Evolutionary conservation across 352 stramenopile genomes (phyloP), one percentile per base, ranked within the genome.

Genomic region (Aphanomyces cochlioides): DNA sequence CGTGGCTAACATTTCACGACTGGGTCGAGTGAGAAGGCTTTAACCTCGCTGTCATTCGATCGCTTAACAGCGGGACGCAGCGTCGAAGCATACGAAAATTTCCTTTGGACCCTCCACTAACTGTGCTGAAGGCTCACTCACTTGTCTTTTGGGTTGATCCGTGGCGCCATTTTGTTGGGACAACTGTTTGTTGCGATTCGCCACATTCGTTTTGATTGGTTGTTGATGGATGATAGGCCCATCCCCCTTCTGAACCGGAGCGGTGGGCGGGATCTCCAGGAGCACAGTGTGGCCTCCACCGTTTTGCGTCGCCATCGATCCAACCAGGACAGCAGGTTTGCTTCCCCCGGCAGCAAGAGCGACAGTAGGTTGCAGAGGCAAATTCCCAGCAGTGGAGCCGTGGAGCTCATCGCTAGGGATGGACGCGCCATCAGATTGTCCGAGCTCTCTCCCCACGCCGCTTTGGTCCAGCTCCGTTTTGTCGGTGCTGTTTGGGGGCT

Each of bases 241-340:
- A 61, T 61, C n/a, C 28, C 6, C 54, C 28, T 10, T 61, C 54
- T 7, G 8, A 45, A 7, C 28, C 28, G 54, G n/a, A 17, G 7
- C 43, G 15, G 43, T 8, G 39, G 54, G 54, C 28, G 4, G 15
- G 54, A 37, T 21, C 54, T 61, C 54, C 10, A 61, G 12, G 36
- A 7, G 12, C 28, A 15, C 17, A 17, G 5, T 21, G n/a, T 38
- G 17, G 12, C 19, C 13, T 37, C 13, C 54, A 61, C 54, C 54
- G 54, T 8, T 37, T 12, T 8, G 28, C 36, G 54, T 21, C 54
- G 13, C 13, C 54, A 37, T 12, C 28, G 21, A 61, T 21, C 54
- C 54, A 61, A 61, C 13, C 54, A 61, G 54, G 13, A 37, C 54
- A 61, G 21, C 54, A 41, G 54, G 54, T 5, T 41, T 40, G 54